phyloP scores from a whole-genome alignment of 495 filamentous ascomycete genomes.

The Penicillium samsonianum region DNA sequence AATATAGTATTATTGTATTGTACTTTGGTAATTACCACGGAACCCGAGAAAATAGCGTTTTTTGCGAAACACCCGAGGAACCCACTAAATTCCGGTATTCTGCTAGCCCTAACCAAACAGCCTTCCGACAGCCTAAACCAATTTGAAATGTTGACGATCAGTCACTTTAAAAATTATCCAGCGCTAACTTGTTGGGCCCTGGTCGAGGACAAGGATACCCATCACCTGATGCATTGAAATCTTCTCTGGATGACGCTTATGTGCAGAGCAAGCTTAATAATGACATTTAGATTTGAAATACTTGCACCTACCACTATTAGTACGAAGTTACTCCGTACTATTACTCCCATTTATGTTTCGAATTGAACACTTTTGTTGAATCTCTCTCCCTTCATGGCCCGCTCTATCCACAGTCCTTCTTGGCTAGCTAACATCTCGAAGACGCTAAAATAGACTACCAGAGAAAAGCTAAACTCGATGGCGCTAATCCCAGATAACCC shows the following conservation, averaged over 20 bases:
- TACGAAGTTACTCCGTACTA: too few species aligned
- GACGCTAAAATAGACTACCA: neutral
- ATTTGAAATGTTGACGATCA: constrained; percentile 5
- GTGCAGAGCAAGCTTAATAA: neutral
- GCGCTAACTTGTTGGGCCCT: neutral
- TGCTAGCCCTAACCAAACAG: constrained; percentile 2
- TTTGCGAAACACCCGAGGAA: too few species aligned
- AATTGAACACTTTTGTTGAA: neutral
- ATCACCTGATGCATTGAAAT: constrained; percentile 4
- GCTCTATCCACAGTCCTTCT: neutral
- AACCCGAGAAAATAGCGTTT: too few species aligned
- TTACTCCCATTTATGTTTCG: too few species aligned
- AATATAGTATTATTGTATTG: neutral
- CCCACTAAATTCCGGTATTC: neutral
- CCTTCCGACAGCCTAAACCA: neutral
- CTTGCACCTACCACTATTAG: neutral
- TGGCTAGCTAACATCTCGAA: neutral
- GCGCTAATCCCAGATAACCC: constrained; percentile 13
- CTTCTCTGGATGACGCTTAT: constrained; percentile 1
- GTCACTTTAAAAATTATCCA: constrained; percentile 6
- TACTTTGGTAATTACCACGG: neutral
- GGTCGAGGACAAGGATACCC: neutral
- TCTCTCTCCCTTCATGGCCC: neutral
- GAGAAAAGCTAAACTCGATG: neutral
- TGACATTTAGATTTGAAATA: neutral